Evolutionary conservation across 108 stramenopile species (phyloP).

Genomic region (Cyclotella choctawhatcheeana): DNA sequence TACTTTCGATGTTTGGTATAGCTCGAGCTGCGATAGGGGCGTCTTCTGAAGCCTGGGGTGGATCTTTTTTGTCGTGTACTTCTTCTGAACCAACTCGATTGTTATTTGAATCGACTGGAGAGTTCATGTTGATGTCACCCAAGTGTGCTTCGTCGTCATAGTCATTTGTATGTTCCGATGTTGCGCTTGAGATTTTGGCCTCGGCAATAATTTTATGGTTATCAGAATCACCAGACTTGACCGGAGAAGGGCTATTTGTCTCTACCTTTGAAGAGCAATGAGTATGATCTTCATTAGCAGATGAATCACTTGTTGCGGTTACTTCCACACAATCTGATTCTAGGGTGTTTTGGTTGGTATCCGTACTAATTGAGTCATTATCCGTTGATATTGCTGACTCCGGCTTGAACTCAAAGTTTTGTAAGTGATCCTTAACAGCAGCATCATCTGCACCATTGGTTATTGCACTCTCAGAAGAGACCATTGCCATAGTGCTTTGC

Average conservation of each 20-base stretch:
- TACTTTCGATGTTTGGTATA: neutral
- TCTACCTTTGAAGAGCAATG: neutral
- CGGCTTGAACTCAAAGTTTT: neutral
- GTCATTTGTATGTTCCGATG: neutral
- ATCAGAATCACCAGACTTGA: neutral
- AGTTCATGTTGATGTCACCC: neutral
- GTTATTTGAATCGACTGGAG: neutral
- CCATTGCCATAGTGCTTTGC: slow-evolving; percentile 20
- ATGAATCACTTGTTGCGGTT: neutral
- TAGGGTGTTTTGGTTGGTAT: neutral
- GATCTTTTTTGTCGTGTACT: neutral
- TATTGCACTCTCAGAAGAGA: neutral
- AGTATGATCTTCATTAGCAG: neutral
- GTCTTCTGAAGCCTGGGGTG: neutral
- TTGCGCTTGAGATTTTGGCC: neutral
- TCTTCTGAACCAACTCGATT: neutral
- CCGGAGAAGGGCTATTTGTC: neutral
- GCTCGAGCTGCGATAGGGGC: neutral
- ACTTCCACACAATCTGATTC: neutral
- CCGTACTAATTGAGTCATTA: slow-evolving; percentile 30
- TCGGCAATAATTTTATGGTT: neutral
- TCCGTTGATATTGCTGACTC: slow-evolving; percentile 17
- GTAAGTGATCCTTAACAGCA: neutral
- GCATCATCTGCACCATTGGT: neutral
- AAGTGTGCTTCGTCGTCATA: neutral